Conservation (phyloP, 169 alveolate species). For the Plasmodium gallinaceum region DNA sequence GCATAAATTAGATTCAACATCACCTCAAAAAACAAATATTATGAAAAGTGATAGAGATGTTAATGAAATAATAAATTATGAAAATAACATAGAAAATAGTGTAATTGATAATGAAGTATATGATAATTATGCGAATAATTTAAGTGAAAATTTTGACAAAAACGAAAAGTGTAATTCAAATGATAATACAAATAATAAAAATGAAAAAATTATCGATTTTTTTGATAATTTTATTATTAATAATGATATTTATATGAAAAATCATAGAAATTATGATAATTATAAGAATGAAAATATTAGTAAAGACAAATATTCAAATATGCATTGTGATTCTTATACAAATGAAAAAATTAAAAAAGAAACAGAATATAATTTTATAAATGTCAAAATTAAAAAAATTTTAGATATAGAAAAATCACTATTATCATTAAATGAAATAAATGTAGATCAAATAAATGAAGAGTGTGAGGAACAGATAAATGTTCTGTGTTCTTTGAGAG, state of each 20-base stretch:
- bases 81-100: background rate
- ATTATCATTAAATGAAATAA: constrained; percentile 30
- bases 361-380: constrained; percentile 6
- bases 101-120: background rate
- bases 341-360: constrained; percentile 15
- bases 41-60: background rate
- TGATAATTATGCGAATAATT: background rate
- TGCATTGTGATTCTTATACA: background rate
- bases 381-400: constrained; percentile 16
- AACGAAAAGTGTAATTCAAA: background rate
- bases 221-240: background rate
- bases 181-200: background rate
- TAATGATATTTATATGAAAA: background rate
- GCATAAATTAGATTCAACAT: background rate
- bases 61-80: background rate
- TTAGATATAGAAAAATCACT: constrained; percentile 18
- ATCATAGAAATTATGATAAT: background rate
- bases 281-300: background rate
- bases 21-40: background rate
- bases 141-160: background rate
- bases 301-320: constrained; percentile 2
- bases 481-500: constrained; percentile 18
- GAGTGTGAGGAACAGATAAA: constrained; percentile 46
- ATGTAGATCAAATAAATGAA: constrained; percentile 19
- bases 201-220: background rate